Conservation (phyloP, 2,329 filamentous ascomycete genomes). For the Botrytis fragariae region DNA sequence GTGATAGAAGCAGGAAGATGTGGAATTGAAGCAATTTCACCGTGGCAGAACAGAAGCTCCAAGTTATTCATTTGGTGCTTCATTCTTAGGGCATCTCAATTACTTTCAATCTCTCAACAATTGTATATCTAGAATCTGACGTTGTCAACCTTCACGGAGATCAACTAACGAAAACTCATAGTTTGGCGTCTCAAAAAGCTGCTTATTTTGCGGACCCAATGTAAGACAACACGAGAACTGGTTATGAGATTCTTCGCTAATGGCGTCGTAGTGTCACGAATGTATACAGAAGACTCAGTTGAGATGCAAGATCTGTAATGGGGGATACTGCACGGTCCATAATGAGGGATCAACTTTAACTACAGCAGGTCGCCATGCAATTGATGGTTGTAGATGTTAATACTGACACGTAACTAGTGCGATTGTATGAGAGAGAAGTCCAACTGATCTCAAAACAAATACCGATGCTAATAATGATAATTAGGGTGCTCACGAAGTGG, state of each 20-base stretch:
- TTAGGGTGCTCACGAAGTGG: conserved; percentile 26
- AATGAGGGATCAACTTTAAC: conserved; percentile 76
- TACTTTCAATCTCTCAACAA: background rate
- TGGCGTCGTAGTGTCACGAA: conserved; percentile 59
- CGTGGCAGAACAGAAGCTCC: conserved; percentile 37
- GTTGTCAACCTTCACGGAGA: background rate
- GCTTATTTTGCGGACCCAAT: conserved; percentile 83
- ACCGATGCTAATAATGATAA: conserved; percentile 13
- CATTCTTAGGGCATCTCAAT: conserved; percentile 15
- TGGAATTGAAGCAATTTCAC: conserved; percentile 48
- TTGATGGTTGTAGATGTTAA: conserved; percentile 34
- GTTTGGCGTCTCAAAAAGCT: conserved; percentile 62
- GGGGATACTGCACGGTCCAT: conserved; percentile 80
- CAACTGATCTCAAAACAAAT: background rate
- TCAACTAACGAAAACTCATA: conserved; percentile 19
- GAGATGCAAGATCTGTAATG: conserved; percentile 68
- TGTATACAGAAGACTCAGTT: conserved; percentile 73
- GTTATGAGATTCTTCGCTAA: conserved; percentile 13
- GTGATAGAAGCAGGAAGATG: conserved; percentile 54
- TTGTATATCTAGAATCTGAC: background rate
- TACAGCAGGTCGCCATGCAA: conserved; percentile 35
- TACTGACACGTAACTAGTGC: conserved; percentile 35
- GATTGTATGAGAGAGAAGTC: conserved; percentile 35
- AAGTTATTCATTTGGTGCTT: conserved; percentile 30
- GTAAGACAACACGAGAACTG: conserved; percentile 47